phyloP scores from a whole-genome alignment of 116 monocot species.

The Dioscorea cayenensis region DNA sequence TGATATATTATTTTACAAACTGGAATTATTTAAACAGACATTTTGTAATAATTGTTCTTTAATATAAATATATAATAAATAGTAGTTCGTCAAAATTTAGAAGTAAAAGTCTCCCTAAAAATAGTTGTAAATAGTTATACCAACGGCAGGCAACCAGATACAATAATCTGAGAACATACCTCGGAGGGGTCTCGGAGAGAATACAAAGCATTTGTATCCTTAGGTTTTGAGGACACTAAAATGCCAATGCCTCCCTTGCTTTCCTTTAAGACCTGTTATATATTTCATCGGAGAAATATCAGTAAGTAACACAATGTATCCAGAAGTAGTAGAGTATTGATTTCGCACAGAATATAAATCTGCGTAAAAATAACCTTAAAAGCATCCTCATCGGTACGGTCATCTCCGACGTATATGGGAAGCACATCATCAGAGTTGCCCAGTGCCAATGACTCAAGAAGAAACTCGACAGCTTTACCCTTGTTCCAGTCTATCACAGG shows the following conservation, averaged over 20 bases:
- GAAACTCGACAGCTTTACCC: constrained; percentile 89
- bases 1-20: too few relatives aligned
- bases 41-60: too few relatives aligned
- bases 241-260: constrained; percentile 57
- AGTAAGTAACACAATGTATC: background rate
- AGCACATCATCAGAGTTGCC: constrained; percentile 56
- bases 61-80: too few relatives aligned
- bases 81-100: too few relatives aligned
- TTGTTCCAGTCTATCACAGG: constrained; percentile 92
- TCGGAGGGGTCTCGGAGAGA: constrained; percentile 69
- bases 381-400: constrained; percentile 93
- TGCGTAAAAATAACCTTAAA: constrained; percentile 55
- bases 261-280: constrained; percentile 39
- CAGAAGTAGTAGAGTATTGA: background rate
- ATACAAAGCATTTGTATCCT: constrained; percentile 52
- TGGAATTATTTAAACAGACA: too few relatives aligned
- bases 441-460: constrained; percentile 79
- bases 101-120: too few relatives aligned
- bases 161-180: constrained; percentile 20
- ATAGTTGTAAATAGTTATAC: background rate
- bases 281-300: background rate
- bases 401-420: constrained; percentile 88
- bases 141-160: background rate
- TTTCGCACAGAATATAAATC: background rate
- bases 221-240: constrained; percentile 60